Percentiles rank a stretch among this genome's conserved stretches.
phyloP scores from a whole-genome alignment of 73 alveolate species.

The Symbiodinium natans region DNA sequence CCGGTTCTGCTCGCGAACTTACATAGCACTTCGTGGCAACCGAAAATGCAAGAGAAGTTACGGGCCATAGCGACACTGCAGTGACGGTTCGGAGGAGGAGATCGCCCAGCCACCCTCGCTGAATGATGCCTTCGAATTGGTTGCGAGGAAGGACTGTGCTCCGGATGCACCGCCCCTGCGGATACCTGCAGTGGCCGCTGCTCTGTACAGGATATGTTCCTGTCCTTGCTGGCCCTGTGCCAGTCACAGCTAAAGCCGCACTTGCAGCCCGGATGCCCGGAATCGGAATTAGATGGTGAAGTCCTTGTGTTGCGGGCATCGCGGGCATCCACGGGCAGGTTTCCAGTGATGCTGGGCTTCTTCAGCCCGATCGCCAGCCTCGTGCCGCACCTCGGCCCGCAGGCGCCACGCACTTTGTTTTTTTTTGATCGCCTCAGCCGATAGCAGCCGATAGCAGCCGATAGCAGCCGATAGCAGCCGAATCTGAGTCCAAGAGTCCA shows the following conservation, averaged over 20 bases:
- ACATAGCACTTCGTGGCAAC: too few relatives aligned
- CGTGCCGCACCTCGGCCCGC: conserved; percentile 50
- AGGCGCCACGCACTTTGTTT: conserved; percentile 3
- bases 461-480: too few relatives aligned
- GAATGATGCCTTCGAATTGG: conserved; percentile 38
- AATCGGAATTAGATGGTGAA: neutral
- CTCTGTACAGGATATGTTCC: conserved; percentile 51
- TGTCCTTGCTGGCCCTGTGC: conserved; percentile 86
- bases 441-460: too few relatives aligned
- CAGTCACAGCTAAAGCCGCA: conserved; percentile 66
- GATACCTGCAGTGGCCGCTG: neutral
- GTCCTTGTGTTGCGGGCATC: neutral
- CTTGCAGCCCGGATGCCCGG: conserved; percentile 13
- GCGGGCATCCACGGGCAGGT: neutral
- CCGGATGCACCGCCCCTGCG: neutral
- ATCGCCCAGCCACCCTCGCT: conserved; percentile 8
- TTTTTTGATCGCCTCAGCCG: too few relatives aligned
- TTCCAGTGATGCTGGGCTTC: conserved; percentile 71
- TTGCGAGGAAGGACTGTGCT: conserved; percentile 43
- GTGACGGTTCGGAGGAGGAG: conserved; percentile 37
- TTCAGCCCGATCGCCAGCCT: conserved; percentile 54
- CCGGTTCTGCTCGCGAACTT: too few relatives aligned
- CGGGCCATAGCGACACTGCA: too few relatives aligned
- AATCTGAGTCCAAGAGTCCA: too few relatives aligned
- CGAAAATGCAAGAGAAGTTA: neutral